These are phyloP conservation scores for Chlorella sp. DNA, from an alignment of 139 green algal species.

Conservation along the genomic window DNA sequence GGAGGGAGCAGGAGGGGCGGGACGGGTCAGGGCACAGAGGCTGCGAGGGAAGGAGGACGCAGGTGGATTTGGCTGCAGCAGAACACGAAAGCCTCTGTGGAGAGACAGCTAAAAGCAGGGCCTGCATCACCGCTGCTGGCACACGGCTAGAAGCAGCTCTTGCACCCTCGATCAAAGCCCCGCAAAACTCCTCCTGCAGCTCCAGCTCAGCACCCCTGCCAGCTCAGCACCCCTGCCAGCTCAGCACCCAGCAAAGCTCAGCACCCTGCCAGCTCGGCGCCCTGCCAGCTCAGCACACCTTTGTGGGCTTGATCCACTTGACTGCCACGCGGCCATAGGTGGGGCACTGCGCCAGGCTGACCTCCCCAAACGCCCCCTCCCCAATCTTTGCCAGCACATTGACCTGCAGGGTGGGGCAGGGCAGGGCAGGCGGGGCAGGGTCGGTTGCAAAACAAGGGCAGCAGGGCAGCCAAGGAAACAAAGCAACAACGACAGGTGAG, in stretches of 20 bases:
- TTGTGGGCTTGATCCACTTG: conserved; percentile 85
- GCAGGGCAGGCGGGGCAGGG: background rate
- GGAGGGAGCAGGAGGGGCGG: background rate
- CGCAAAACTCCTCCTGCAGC: too few relatives aligned
- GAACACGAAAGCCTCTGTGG: background rate
- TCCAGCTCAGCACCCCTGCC: background rate
- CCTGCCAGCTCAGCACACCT: conserved; percentile 21
- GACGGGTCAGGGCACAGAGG: background rate
- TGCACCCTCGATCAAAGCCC: too few relatives aligned
- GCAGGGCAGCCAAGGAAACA: background rate
- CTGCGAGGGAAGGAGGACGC: background rate
- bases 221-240: too few relatives aligned
- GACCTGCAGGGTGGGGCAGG: conserved; percentile 47
- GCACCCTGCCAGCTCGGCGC: background rate
- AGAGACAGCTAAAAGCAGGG: background rate
- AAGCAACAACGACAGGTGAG: too few relatives aligned
- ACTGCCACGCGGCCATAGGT: conserved; percentile 80
- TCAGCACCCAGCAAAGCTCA: background rate
- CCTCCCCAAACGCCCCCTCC: conserved; percentile 85
- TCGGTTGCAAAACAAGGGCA: background rate
- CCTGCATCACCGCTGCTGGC: too few relatives aligned
- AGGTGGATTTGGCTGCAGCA: too few relatives aligned
- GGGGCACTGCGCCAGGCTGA: conserved; percentile 69
- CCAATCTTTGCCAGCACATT: conserved; percentile 74
- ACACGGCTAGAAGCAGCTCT: too few relatives aligned